Conservation (phyloP, 208 protist genomes). For the Crithidia expoeki region DNA sequence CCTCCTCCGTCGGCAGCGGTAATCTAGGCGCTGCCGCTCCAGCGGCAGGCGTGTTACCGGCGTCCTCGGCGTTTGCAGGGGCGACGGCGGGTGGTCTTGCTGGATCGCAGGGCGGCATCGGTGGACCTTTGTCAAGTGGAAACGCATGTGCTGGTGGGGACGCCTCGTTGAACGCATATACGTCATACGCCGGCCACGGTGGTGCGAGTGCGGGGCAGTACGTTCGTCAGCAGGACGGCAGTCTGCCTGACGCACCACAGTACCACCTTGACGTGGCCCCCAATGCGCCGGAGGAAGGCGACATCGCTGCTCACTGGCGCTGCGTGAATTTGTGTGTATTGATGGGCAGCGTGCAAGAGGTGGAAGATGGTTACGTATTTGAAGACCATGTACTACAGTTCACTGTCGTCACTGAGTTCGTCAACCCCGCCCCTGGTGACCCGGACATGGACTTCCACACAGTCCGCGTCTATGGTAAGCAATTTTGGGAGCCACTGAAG, state of each 20-base stretch:
- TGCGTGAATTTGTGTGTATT: constrained; percentile 86
- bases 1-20: constrained; percentile 17
- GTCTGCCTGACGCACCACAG: constrained; percentile 64
- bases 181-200: not conserved
- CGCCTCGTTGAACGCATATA: not conserved
- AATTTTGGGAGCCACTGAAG: constrained; percentile 52
- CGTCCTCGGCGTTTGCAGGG: not conserved
- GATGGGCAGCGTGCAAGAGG: constrained; percentile 75
- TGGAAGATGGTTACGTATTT: constrained; percentile 87
- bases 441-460: constrained; percentile 90
- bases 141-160: not conserved
- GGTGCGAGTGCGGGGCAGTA: constrained; percentile 39
- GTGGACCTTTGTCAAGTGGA: too few species aligned
- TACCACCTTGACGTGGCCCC: constrained; percentile 89
- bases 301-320: constrained; percentile 83
- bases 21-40: not conserved
- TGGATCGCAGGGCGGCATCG: not conserved
- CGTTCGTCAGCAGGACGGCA: constrained; percentile 62
- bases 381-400: constrained; percentile 89
- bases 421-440: constrained; percentile 73
- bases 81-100: constrained; percentile 1
- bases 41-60: not conserved
- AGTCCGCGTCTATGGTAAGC: constrained; percentile 73
- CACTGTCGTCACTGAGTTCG: constrained; percentile 82
- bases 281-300: constrained; percentile 84